Evolutionary conservation across 352 stramenopile species (phyloP).

Genomic region (Plasmopara halstedii): DNA sequence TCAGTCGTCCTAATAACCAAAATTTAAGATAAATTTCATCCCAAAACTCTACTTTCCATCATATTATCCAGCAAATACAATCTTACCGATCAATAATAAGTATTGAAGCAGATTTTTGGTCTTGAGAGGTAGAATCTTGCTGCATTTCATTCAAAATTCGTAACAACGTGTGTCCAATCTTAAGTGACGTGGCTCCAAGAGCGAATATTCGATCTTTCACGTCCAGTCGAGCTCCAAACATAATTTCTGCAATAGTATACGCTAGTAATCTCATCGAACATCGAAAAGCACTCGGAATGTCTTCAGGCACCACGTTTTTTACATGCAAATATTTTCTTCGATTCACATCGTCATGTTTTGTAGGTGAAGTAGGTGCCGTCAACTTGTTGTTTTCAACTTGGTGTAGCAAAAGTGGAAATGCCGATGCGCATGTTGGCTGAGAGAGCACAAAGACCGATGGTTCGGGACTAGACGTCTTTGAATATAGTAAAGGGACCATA

Average conservation of each 20-base stretch:
- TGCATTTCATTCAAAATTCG: conserved; percentile 52
- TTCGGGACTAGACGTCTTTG: conserved; percentile 28
- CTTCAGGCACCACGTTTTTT: conserved; percentile 52
- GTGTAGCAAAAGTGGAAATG: conserved; percentile 64
- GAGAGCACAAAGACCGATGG: conserved; percentile 69
- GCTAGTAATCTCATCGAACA: conserved; percentile 59
- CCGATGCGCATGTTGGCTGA: conserved; percentile 52
- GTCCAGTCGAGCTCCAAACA: conserved; percentile 40
- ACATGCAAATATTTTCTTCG: conserved; percentile 41
- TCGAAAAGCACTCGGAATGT: conserved; percentile 57
- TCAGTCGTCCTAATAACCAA: conserved; percentile 41
- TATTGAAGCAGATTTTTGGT: conserved; percentile 40
- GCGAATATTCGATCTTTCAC: conserved; percentile 66
- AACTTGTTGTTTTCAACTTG: conserved; percentile 24
- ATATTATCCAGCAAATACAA: neutral
- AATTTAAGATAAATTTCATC: neutral
- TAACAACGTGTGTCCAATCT: conserved; percentile 71
- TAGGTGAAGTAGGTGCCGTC: conserved; percentile 4
- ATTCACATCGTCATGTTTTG: conserved; percentile 1
- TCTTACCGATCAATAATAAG: conserved; percentile 64
- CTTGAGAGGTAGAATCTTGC: conserved; percentile 35
- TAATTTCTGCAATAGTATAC: conserved; percentile 51
- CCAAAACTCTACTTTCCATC: neutral
- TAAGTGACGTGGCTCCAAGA: conserved; percentile 61
- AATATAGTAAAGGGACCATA: conserved; percentile 43